These are phyloP conservation scores for Eucalyptus decipiens DNA, from an alignment of 345 rosid genomes.

Conservation along the genomic window DNA sequence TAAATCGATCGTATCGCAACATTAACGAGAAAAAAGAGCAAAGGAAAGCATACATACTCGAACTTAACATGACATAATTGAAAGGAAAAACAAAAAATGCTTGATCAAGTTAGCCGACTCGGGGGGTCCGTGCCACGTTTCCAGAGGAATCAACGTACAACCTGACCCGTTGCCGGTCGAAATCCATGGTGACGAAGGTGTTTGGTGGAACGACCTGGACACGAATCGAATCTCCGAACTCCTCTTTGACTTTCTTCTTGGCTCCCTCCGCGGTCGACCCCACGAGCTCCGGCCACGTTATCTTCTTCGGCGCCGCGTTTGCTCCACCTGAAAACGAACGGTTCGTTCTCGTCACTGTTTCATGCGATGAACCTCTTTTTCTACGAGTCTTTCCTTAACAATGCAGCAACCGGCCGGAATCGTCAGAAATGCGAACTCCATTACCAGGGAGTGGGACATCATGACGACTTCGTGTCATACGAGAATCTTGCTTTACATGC, in stretches of 20 bases:
- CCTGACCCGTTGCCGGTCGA: slow-evolving; percentile 15
- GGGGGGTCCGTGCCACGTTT: slow-evolving; percentile 16
- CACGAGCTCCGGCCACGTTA: slow-evolving; percentile 43
- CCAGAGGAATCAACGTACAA: slow-evolving; percentile 16
- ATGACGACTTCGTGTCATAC: background rate
- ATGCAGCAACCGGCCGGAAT: background rate
- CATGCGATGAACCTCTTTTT: background rate
- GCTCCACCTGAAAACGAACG: background rate
- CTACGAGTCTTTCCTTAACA: background rate
- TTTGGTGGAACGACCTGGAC: slow-evolving; percentile 23
- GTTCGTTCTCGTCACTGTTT: background rate
- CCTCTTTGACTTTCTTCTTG: slow-evolving; percentile 35
- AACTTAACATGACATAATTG: background rate
- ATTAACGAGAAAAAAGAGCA: background rate
- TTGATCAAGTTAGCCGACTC: slow-evolving; percentile 4
- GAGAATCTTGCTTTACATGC: background rate
- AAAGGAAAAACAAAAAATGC: background rate
- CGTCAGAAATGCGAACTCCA: background rate
- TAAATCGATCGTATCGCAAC: background rate
- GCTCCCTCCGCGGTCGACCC: slow-evolving; percentile 34
- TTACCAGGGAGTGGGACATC: background rate
- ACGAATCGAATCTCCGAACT: slow-evolving; percentile 5
- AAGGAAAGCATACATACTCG: background rate
- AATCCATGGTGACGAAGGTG: slow-evolving; percentile 27
- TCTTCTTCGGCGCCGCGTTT: slow-evolving; percentile 1